Base-by-base conservation (phyloP, 106 monocot species). In the Platanthera guangdongensis region DNA sequence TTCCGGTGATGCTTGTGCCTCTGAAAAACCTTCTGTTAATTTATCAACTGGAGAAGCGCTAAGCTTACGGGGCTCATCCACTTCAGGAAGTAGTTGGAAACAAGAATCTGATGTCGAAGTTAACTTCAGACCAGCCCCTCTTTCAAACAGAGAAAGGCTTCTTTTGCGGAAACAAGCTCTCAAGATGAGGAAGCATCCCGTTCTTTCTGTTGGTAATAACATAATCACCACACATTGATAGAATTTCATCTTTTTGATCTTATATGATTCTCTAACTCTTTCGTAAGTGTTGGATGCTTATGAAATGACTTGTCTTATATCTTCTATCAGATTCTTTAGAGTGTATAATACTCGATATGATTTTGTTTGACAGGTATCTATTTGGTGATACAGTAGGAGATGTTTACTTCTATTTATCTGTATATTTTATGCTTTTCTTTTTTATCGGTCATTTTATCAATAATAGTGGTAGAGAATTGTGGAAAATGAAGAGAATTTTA, bases 141-240 rank as follows among this genome's bases (percentile, higher is more conserved):
- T 99, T 8, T 90, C 99, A 52, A 99, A 99, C 70, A 78, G 77
- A 84, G 99, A 94, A 78, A 94, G 94, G 51, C 92, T 99, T 18
- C 22, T 99, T 73, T 77, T 99, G 78, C 80, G 99, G 45, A 94
- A 94, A 67, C 94, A 94, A 82, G 99, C 99, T 22, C 94, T 94
- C 18, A 90, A 83, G 77, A 92, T 88, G 92, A 90, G 74, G 60
- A 92, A 91, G 30, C 85, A 82, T 52, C 99, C 99, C 39, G 88
- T 94, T 19, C 80, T 99, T 51, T 79, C 94, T 82, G 87, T 99
- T 81, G 99, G 99, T 99, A 94, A 80, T 60, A 52, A 10, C 19
- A 45, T 71, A 52, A 51, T 76, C 48, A 59, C 0, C n/a, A 9
- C 10, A 49, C 25, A 74, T 39, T 18, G 6, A 16, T 71, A 71